Evolutionary conservation across 176 grass and related monocot species (phyloP).

Genomic region (Ensete ventricosum): DNA sequence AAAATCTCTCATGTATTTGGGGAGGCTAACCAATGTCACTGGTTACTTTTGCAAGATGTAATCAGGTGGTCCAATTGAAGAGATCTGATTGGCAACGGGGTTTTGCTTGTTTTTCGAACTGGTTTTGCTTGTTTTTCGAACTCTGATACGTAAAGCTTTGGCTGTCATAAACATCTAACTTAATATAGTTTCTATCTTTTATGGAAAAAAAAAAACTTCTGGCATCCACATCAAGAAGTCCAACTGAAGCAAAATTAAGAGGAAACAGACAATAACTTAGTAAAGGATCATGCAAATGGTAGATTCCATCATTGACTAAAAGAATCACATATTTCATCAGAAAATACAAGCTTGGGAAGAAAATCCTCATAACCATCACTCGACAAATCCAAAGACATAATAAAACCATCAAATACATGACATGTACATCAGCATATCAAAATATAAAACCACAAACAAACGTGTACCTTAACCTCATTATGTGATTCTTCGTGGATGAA

Average conservation of each 20-base stretch:
- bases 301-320: constrained; percentile 6
- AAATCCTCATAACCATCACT: background rate
- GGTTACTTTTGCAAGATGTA: too few relatives aligned
- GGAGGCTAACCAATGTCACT: too few relatives aligned
- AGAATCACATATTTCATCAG: background rate
- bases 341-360: constrained; percentile 3
- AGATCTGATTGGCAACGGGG: too few relatives aligned
- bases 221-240: background rate
- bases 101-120: too few relatives aligned
- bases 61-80: too few relatives aligned
- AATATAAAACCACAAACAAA: background rate
- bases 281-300: background rate
- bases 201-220: too few relatives aligned
- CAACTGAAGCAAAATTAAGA: background rate
- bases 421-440: background rate
- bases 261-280: background rate
- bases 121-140: too few relatives aligned
- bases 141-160: too few relatives aligned
- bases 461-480: background rate
- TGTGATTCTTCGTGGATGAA: background rate
- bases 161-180: too few relatives aligned
- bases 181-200: too few relatives aligned
- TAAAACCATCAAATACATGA: background rate
- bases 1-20: too few relatives aligned
- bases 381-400: background rate